A percentile compares a stretch with the other conserved stretches of the same genome.
Conservation (phyloP, 768 basidiomycete species). For the Pholiota conissans region DNA sequence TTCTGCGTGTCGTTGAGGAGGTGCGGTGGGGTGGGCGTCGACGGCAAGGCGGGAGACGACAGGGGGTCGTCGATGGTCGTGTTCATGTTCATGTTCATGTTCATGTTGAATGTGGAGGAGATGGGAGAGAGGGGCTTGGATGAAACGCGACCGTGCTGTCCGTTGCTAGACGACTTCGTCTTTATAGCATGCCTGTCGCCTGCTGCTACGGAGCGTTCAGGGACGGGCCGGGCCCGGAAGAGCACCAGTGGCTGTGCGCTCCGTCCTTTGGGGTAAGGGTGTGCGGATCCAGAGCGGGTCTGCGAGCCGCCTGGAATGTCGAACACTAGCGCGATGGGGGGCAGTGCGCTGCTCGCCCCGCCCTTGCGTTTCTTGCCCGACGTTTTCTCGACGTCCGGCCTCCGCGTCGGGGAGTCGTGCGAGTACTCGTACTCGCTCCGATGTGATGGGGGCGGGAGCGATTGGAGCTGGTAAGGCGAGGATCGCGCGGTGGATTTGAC, state of each 20-base stretch:
- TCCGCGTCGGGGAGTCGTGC: neutral
- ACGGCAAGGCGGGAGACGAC: constrained; percentile 7
- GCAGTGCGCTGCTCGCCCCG: constrained; percentile 1
- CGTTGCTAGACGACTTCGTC: neutral
- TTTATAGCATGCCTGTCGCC: too few species aligned
- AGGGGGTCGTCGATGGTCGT: too few species aligned
- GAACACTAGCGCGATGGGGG: constrained; percentile 17
- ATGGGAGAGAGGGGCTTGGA: constrained; percentile 13
- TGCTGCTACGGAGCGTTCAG: neutral
- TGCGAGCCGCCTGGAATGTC: constrained; percentile 17
- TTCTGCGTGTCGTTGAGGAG: constrained; percentile 26
- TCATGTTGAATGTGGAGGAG: constrained; percentile 4
- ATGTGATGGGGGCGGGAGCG: neutral
- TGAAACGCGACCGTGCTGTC: neutral
- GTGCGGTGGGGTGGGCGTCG: neutral
- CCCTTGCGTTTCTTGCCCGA: constrained; percentile 16
- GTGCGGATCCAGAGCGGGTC: neutral
- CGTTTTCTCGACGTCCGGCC: neutral
- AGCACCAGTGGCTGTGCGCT: neutral
- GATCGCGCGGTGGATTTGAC: constrained; percentile 13
- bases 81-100: too few species aligned
- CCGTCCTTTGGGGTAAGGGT: neutral
- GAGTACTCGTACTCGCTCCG: too few species aligned
- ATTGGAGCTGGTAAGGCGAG: constrained; percentile 16
- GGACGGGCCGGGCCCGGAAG: neutral